phyloP scores from a whole-genome alignment of 345 rosid genomes.

The Syzygium jambos region DNA sequence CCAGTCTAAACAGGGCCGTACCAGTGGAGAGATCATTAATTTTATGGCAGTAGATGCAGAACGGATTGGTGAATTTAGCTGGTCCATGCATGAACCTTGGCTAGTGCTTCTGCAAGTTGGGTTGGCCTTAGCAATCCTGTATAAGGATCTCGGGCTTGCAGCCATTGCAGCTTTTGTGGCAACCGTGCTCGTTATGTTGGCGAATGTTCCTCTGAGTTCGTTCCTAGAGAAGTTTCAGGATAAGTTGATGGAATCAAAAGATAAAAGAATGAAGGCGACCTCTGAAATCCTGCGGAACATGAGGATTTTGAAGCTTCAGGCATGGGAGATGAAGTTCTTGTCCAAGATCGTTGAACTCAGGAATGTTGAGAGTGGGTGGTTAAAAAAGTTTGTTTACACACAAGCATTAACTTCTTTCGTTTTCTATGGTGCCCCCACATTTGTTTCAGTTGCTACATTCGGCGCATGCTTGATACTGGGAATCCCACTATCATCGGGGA shows the following conservation, averaged over 20 bases:
- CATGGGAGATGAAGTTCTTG: constrained; percentile 71
- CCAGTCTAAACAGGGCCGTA: constrained; percentile 41
- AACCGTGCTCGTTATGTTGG: constrained; percentile 39
- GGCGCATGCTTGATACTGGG: constrained; percentile 47
- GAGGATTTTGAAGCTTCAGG: constrained; percentile 72
- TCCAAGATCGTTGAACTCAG: constrained; percentile 41
- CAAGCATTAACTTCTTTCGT: constrained; percentile 35
- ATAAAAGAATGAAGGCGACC: constrained; percentile 51
- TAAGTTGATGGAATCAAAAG: constrained; percentile 64
- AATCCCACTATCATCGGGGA: constrained; percentile 52
- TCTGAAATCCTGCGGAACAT: constrained; percentile 58
- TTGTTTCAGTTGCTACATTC: constrained; percentile 50
- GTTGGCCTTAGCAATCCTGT: constrained; percentile 46
- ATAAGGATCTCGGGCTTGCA: constrained; percentile 48
- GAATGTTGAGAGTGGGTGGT: constrained; percentile 41
- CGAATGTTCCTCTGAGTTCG: constrained; percentile 47
- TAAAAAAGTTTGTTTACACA: constrained; percentile 43
- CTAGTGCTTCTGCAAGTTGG: constrained; percentile 39
- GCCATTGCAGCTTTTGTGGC: constrained; percentile 42
- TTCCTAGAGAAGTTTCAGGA: constrained; percentile 53
- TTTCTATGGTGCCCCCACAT: constrained; percentile 58
- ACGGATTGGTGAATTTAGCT: constrained; percentile 39
- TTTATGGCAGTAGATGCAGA: constrained; percentile 63
- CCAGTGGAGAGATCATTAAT: constrained; percentile 69
- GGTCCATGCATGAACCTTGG: constrained; percentile 57